These are phyloP conservation scores for Endotrypanum monterogeii DNA, from an alignment of 208 protist species.

Conservation along the genomic window DNA sequence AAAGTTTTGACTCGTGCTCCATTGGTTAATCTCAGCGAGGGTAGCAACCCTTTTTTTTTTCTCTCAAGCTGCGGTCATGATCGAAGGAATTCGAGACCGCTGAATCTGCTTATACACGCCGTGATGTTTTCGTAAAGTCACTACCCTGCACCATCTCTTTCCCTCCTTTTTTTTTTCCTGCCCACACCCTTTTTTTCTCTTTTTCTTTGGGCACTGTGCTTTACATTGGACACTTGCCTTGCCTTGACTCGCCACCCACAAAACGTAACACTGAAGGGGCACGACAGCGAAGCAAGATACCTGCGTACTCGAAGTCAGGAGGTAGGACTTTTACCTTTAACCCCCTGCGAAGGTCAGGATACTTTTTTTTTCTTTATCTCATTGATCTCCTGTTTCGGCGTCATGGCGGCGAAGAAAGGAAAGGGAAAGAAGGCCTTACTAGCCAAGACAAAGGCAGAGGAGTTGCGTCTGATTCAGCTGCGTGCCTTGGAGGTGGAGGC, in stretches of 20 bases:
- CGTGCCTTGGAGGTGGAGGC: constrained; percentile 61
- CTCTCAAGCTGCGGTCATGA: not conserved
- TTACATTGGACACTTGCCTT: too few relatives aligned
- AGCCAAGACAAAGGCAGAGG: constrained; percentile 47
- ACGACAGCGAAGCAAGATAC: not conserved
- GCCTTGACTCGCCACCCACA: not conserved
- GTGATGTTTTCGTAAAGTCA: not conserved
- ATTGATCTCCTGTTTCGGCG: not conserved
- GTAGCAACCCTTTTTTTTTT: not conserved
- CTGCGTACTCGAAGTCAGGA: not conserved
- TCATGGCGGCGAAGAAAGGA: constrained; percentile 42
- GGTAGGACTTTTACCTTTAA: not conserved
- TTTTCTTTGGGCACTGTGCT: not conserved
- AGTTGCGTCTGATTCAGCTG: constrained; percentile 59
- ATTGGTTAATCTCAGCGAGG: too few relatives aligned
- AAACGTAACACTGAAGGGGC: not conserved
- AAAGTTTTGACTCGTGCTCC: too few relatives aligned
- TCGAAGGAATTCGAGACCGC: not conserved
- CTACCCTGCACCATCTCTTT: not conserved
- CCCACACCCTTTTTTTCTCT: not conserved
- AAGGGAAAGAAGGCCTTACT: constrained; percentile 34
- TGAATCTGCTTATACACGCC: not conserved
- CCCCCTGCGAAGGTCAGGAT: not conserved
- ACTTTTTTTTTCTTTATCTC: not conserved
- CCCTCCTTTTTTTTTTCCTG: not conserved